Conservation (phyloP, 1,139 yeast genomes). For the Hyphopichia wangnamkhiaoensis region DNA sequence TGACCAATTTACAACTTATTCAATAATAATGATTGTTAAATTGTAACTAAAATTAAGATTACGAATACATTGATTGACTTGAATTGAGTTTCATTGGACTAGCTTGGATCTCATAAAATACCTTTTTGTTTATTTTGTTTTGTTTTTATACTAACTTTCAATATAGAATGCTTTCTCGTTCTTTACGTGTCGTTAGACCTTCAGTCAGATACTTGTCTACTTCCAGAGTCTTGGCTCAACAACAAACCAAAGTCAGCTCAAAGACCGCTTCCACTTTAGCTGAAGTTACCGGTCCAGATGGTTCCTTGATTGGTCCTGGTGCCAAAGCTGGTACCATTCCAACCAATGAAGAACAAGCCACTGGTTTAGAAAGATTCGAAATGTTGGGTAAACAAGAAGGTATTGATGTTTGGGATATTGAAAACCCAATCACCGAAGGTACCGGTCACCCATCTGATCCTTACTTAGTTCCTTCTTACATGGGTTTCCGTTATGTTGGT, state of each 20-base stretch:
- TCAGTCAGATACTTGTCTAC: constrained; percentile 41
- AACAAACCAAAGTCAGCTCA: constrained; percentile 33
- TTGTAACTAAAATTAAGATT: too few species aligned
- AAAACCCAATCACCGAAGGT: constrained; percentile 86
- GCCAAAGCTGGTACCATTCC: constrained; percentile 84
- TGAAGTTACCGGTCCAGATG: constrained; percentile 77
- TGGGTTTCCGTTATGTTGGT: constrained; percentile 93
- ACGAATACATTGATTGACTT: too few species aligned
- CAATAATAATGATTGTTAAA: too few species aligned
- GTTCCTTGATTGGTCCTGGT: constrained; percentile 85
- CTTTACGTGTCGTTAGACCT: constrained; percentile 41
- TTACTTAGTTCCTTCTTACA: constrained; percentile 84
- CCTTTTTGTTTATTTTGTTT: too few species aligned
- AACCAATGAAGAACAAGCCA: constrained; percentile 92
- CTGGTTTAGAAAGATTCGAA: constrained; percentile 98
- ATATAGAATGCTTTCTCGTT: constrained; percentile 44
- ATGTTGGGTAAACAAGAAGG: constrained; percentile 93
- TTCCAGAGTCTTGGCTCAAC: constrained; percentile 29
- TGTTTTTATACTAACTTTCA: too few species aligned
- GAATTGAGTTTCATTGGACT: too few species aligned
- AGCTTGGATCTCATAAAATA: too few species aligned
- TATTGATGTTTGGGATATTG: constrained; percentile 90
- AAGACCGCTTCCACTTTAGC: constrained; percentile 70
- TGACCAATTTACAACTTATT: too few species aligned
- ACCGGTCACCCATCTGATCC: constrained; percentile 88